phyloP scores from a whole-genome alignment of 257 asterid genomes.

The Solanum virginianum region DNA sequence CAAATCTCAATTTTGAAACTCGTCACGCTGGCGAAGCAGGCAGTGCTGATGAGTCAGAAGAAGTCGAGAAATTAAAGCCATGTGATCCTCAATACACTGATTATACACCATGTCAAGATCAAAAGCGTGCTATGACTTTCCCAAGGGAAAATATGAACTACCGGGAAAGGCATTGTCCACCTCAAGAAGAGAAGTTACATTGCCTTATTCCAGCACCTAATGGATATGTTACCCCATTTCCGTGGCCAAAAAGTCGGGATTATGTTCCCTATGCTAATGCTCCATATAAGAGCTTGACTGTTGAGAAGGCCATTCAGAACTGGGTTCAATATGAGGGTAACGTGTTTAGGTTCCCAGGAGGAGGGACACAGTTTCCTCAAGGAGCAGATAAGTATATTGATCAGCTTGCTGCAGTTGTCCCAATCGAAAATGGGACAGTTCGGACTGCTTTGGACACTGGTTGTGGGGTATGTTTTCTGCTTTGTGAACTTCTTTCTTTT shows the following conservation, averaged over 20 bases:
- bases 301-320: conserved; percentile 94
- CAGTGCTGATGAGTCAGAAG: conserved; percentile 41
- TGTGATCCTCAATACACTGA: conserved; percentile 66
- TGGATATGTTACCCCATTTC: conserved; percentile 89
- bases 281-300: conserved; percentile 92
- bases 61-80: conserved; percentile 37
- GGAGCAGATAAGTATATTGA: conserved; percentile 97
- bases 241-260: conserved; percentile 96
- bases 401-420: conserved; percentile 89
- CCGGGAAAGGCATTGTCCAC: conserved; percentile 95
- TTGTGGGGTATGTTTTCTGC: conserved; percentile 70
- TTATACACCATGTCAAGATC: conserved; percentile 96
- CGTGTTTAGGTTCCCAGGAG: conserved; percentile 93
- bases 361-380: conserved; percentile 97
- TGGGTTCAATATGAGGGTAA: conserved; percentile 97
- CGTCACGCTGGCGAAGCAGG: conserved; percentile 75
- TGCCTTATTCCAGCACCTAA: conserved; percentile 94
- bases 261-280: conserved; percentile 97
- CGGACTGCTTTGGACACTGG: conserved; percentile 94
- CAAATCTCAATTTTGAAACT: conserved; percentile 75
- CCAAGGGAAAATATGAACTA: conserved; percentile 90
- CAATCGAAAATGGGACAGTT: conserved; percentile 73
- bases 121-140: conserved; percentile 85
- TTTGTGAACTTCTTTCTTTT: background rate
- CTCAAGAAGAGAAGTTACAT: conserved; percentile 68